These are phyloP conservation scores for Podila clonocystis DNA, from an alignment of 192 early-diverging fungal genomes.

Conservation along the genomic window DNA sequence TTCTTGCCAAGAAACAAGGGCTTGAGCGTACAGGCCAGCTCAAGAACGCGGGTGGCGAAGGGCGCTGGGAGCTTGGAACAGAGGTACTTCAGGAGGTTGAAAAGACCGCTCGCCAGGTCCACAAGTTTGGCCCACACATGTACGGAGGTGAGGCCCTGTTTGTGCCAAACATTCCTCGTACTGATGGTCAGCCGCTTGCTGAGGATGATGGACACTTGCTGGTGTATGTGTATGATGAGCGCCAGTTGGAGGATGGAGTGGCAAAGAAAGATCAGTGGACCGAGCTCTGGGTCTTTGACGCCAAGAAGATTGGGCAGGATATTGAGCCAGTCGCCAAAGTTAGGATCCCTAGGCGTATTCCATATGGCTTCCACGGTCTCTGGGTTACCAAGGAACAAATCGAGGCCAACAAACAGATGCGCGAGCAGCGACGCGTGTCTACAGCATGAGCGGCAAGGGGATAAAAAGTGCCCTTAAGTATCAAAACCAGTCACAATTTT, in stretches of 20 bases:
- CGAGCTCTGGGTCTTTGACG: constrained; percentile 46
- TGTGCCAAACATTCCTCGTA: constrained; percentile 11
- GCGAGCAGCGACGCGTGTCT: not conserved
- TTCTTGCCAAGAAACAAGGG: constrained; percentile 10
- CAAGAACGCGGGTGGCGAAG: constrained; percentile 18
- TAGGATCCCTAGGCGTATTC: constrained; percentile 28
- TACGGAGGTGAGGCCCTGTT: constrained; percentile 31
- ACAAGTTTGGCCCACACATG: constrained; percentile 27
- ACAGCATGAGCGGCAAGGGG: too few species aligned
- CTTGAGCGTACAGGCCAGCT: not conserved
- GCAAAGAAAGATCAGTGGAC: constrained; percentile 26
- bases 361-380: constrained; percentile 44
- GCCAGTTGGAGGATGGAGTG: constrained; percentile 23
- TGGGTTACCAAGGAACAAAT: constrained; percentile 31
- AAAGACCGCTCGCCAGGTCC: not conserved
- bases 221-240: constrained; percentile 41
- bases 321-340: constrained; percentile 30
- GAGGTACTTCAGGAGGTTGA: constrained; percentile 8
- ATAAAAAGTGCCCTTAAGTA: too few species aligned
- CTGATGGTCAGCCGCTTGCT: constrained; percentile 5
- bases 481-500: too few species aligned
- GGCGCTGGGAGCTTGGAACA: constrained; percentile 25
- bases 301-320: constrained; percentile 30
- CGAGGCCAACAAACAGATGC: constrained; percentile 24
- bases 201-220: constrained; percentile 38